These are phyloP conservation scores for Melastoma candidum DNA, from an alignment of 441 rosid genomes.

Conservation along the genomic window DNA sequence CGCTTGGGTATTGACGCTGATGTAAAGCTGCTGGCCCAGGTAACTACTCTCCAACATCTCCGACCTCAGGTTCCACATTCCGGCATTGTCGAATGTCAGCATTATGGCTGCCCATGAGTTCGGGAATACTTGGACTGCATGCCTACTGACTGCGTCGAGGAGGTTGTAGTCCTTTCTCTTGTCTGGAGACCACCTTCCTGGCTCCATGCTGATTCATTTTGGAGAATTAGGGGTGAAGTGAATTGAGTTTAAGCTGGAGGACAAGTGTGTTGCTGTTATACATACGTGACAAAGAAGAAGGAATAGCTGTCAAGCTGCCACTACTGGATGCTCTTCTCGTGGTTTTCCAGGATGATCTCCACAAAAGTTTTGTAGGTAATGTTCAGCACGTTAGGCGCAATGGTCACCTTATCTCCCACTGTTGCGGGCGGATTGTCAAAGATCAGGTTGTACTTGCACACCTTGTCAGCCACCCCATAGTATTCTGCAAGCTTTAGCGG, in stretches of 20 bases:
- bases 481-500: constrained; percentile 13
- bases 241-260: neutral
- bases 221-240: neutral
- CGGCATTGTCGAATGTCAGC: constrained; percentile 14
- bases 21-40: constrained; percentile 13
- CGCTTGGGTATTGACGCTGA: constrained; percentile 9
- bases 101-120: constrained; percentile 14
- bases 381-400: constrained; percentile 6
- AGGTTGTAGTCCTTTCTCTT: constrained; percentile 16
- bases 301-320: constrained; percentile 14
- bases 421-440: constrained; percentile 8
- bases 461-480: constrained; percentile 8
- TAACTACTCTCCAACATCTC: constrained; percentile 8
- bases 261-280: neutral
- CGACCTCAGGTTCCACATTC: constrained; percentile 17
- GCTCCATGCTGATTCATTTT: constrained; percentile 5
- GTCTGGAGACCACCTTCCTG: constrained; percentile 12
- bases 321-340: constrained; percentile 16
- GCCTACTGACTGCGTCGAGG: constrained; percentile 14
- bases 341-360: constrained; percentile 16
- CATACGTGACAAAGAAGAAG: constrained; percentile 13
- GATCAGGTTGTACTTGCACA: constrained; percentile 6
- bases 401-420: neutral
- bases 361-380: constrained; percentile 8
- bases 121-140: constrained; percentile 13